Evolutionary conservation across 2,329 filamentous ascomycete genomes (phyloP), one percentile per base, ranked within the genome.

Genomic region (Scorias spongiosa): DNA sequence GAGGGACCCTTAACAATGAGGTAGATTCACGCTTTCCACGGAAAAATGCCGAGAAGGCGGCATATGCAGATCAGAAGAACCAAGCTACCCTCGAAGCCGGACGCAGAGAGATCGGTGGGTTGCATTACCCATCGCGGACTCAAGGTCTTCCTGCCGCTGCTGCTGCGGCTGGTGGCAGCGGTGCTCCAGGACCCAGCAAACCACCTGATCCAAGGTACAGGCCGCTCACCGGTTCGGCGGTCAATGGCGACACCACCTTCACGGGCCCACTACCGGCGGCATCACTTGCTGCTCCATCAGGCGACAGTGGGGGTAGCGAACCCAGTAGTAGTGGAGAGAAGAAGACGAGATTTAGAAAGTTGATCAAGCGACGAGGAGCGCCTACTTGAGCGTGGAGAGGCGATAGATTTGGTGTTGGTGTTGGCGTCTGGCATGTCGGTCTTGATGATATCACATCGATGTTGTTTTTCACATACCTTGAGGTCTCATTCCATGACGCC

Each of bases 1-100:
- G 57, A 9, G 55, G 56, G 6, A 58, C 57, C 2, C 44, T 60
- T 1, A 60, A 59, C 49, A 51, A 50, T 45, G 55, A 56, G 50
- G 49, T 58, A 42, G 57, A 60, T 44, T 45, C 39, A 8, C 50
- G 54, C 7, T 28, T 57, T 39, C 51, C 54, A 3, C 45, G 54
- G 11, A 49, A 45, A n/a, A 51, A 57, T 46, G 41, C 53, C n/a
- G 46, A 56, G 20, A 59, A 57, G 42, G 50, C 49, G 2, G 49
- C 52, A 2, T 51, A 49, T 2, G 52, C 48, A 2, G 50, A 54
- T 9, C 51, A 50, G 11, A 58, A 58, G 44, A 60, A 60, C 29
- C 48, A 51, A 14, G 47, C 47, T 8, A 52, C 49, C 1, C 39
- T 60, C n/a, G 47, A 54, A 8, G 38, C 44, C 5, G 57, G 57